Evolutionary conservation across 306 rosid genomes (phyloP).

Genomic region (Prunus mongolica): DNA sequence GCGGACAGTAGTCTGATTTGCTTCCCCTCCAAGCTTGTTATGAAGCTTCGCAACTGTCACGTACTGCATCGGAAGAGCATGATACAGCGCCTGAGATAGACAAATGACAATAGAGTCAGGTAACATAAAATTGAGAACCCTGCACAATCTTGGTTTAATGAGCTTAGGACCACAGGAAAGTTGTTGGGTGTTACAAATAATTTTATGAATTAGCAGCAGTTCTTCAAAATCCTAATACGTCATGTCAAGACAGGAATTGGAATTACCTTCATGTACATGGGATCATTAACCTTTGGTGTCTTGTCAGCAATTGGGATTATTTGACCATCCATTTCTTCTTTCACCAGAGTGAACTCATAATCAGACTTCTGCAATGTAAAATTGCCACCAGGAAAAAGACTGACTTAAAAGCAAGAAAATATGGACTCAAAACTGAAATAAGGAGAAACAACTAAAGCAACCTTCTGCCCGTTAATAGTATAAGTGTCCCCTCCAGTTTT

Average conservation of each 20-base stretch:
- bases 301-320: conserved; percentile 29
- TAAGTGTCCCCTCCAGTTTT: conserved; percentile 61
- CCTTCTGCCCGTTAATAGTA: conserved; percentile 60
- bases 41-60: conserved; percentile 73
- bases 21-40: conserved; percentile 70
- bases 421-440: background rate
- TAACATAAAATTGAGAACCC: background rate
- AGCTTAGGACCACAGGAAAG: too few relatives aligned
- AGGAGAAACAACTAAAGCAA: conserved; percentile 14
- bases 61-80: conserved; percentile 73
- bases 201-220: background rate
- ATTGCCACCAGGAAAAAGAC: conserved; percentile 5
- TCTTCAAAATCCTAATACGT: background rate
- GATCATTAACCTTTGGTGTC: conserved; percentile 46
- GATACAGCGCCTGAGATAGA: conserved; percentile 66
- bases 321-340: conserved; percentile 65
- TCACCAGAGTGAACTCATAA: conserved; percentile 61
- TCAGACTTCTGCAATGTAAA: conserved; percentile 46
- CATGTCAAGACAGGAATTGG: background rate
- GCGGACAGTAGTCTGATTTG: conserved; percentile 52
- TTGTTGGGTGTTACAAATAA: too few relatives aligned
- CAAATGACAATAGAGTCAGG: background rate
- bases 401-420: conserved; percentile 5
- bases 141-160: too few relatives aligned
- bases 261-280: conserved; percentile 68